Evolutionary conservation across 2,329 filamentous ascomycete species (phyloP).

Genomic region (Pseudogymnoascus sp.): DNA sequence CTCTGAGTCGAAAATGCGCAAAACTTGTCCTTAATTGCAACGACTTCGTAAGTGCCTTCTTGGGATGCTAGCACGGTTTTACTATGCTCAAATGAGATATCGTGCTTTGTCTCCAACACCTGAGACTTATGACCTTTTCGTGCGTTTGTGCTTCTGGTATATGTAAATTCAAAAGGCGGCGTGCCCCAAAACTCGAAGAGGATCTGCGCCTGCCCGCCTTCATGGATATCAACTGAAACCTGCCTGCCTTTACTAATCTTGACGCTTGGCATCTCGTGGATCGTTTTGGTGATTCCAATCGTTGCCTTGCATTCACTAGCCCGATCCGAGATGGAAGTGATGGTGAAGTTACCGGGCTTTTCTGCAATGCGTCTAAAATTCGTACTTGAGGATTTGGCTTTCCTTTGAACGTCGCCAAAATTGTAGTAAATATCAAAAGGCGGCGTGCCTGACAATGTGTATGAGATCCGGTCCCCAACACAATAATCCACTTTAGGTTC

Average conservation of each 20-base stretch:
- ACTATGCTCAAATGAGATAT: conserved; percentile 71
- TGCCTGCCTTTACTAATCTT: conserved; percentile 78
- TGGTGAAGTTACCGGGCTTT: conserved; percentile 77
- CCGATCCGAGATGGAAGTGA: conserved; percentile 79
- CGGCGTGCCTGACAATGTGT: conserved; percentile 80
- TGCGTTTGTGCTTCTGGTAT: conserved; percentile 84
- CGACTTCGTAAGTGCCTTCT: conserved; percentile 95
- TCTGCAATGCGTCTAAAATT: conserved; percentile 92
- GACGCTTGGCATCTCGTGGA: conserved; percentile 88
- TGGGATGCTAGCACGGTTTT: conserved; percentile 80
- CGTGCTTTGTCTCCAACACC: conserved; percentile 85
- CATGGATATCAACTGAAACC: conserved; percentile 84
- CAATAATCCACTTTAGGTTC: conserved; percentile 85
- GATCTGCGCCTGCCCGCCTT: conserved; percentile 89
- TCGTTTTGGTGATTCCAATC: conserved; percentile 70
- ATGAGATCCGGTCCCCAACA: conserved; percentile 88
- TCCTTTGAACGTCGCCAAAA: conserved; percentile 71
- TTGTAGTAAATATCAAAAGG: conserved; percentile 92
- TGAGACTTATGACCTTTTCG: conserved; percentile 65
- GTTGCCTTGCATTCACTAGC: conserved; percentile 80
- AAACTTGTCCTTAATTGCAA: conserved; percentile 87
- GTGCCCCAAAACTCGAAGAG: conserved; percentile 92
- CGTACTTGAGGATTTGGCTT: conserved; percentile 69
- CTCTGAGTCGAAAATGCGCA: conserved; percentile 78
- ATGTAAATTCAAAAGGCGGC: conserved; percentile 96